These are phyloP conservation scores for Sporisorium graminicola DNA, from an alignment of 1,284 basidiomycete species.

Conservation along the genomic window DNA sequence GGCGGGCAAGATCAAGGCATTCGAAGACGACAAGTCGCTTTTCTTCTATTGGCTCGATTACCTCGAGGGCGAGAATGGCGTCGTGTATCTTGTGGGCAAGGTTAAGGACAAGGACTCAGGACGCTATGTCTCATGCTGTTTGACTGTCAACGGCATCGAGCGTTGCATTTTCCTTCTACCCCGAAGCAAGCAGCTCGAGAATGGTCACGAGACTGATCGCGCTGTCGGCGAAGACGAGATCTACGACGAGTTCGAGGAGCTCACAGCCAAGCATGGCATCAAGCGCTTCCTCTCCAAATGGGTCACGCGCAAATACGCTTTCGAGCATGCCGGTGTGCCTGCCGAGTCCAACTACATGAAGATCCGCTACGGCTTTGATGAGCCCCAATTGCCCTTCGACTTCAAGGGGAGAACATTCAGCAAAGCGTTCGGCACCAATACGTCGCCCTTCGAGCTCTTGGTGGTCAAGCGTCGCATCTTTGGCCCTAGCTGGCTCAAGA, in stretches of 20 bases:
- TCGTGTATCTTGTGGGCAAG: slow-evolving; percentile 67
- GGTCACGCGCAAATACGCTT: slow-evolving; percentile 91
- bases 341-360: slow-evolving; percentile 90
- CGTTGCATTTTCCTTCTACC: slow-evolving; percentile 95
- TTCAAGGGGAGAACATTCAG: slow-evolving; percentile 86
- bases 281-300: slow-evolving; percentile 78
- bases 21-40: slow-evolving; percentile 60
- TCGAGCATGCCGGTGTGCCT: slow-evolving; percentile 87
- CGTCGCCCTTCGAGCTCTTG: slow-evolving; percentile 92
- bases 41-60: slow-evolving; percentile 69
- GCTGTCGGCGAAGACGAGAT: slow-evolving; percentile 75
- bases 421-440: slow-evolving; percentile 91
- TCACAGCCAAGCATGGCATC: slow-evolving; percentile 81
- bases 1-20: slow-evolving; percentile 48
- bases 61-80: slow-evolving; percentile 62
- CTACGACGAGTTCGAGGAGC: slow-evolving; percentile 84
- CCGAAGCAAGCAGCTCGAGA: slow-evolving; percentile 69
- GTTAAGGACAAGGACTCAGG: slow-evolving; percentile 67
- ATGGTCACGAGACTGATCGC: slow-evolving; percentile 79
- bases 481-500: slow-evolving; percentile 96
- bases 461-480: slow-evolving; percentile 96
- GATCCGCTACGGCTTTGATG: slow-evolving; percentile 70
- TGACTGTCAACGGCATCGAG: slow-evolving; percentile 86
- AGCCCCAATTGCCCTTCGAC: slow-evolving; percentile 74
- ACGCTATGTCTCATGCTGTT: slow-evolving; percentile 86